Conservation (phyloP, 805 yeast genomes). For the Vanderwaltozyma verrucispora region DNA sequence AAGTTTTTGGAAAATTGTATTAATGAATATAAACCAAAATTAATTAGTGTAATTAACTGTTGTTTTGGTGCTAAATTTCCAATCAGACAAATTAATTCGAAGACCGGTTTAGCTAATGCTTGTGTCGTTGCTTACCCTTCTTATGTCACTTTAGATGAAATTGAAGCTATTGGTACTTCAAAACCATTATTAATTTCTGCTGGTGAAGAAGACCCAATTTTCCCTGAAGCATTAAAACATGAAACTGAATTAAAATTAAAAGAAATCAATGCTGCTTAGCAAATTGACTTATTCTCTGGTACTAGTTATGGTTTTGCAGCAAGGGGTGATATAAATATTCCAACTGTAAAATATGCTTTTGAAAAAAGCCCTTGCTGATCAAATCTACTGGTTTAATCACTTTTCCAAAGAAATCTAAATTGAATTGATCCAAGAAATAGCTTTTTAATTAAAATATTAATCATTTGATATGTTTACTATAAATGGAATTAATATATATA, state of each 20-base stretch:
- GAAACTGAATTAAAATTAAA: conserved; percentile 48
- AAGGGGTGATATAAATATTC: conserved; percentile 56
- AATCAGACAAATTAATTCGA: conserved; percentile 35
- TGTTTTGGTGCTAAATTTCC: conserved; percentile 78
- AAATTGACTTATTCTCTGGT: conserved; percentile 51
- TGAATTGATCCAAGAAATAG: too few species aligned
- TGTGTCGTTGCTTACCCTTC: conserved; percentile 84
- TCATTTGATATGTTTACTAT: too few species aligned
- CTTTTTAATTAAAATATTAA: too few species aligned
- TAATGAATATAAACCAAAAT: conserved; percentile 35
- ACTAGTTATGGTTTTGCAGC: conserved; percentile 69
- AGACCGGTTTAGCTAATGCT: conserved; percentile 36
- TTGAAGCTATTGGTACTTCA: conserved; percentile 38
- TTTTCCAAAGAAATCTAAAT: conserved; percentile 4
- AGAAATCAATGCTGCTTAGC: conserved; percentile 45
- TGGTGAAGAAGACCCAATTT: conserved; percentile 59
- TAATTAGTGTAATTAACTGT: conserved; percentile 56
- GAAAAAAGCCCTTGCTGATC: conserved; percentile 47
- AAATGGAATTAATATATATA: neutral
- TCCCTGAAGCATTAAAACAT: conserved; percentile 53
- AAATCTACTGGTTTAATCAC: conserved; percentile 24
- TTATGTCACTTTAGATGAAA: conserved; percentile 55
- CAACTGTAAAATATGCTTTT: conserved; percentile 49
- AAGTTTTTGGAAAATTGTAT: conserved; percentile 37
- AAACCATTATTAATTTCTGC: conserved; percentile 61